Evolutionary conservation across 1,139 yeast species (phyloP), one percentile per base, ranked within the genome.

Genomic region (Yamadazyma spencermartinsiae): DNA sequence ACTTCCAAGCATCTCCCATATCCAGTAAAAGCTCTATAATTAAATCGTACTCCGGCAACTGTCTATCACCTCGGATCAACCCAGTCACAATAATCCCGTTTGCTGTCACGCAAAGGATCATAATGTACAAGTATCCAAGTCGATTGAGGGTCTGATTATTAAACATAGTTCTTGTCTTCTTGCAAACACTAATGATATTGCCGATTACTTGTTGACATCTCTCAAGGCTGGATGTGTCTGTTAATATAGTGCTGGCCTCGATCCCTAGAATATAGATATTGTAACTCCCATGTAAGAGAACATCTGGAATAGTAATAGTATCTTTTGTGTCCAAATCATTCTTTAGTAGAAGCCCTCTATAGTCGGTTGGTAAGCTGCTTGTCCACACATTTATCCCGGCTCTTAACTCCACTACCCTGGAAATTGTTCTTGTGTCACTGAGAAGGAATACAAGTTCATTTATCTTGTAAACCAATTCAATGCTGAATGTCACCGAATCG

Each of bases 291-390:
- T 39, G 37, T 4, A 39, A 29, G 3, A 39, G 30, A 4, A 39
- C 21, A 16, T 39, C 42, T 3, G 28, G 39, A 12, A 34, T 20
- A n/a, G 38, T 34, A 12, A 39, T 20, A n/a, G 35, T 36, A 16
- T 36, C 37, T 20, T 28, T 34, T 23, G 33, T 36, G 9, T 32
- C 26, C n/a, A 31, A 23, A 27, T 33, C 35, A 9, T 37, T 30
- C 8, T 30, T 29, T 12, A 19, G 21, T 12, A 39, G 14, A 23
- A 36, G 37, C 5, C 18, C 16, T 7, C 30, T 13, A 16, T 36
- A 39, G 5, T 23, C 30, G 3, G 10, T 12, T 2, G 42, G 42
- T 12, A 39, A 34, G 9, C 25, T 11, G 2, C n/a, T 16, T 21
- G 19, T 18, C 42, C 42, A 39, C 1, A 19, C n/a, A 6, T 32